Base-by-base conservation (phyloP, 108 stramenopile species). In the Discostella stelligeroides region DNA sequence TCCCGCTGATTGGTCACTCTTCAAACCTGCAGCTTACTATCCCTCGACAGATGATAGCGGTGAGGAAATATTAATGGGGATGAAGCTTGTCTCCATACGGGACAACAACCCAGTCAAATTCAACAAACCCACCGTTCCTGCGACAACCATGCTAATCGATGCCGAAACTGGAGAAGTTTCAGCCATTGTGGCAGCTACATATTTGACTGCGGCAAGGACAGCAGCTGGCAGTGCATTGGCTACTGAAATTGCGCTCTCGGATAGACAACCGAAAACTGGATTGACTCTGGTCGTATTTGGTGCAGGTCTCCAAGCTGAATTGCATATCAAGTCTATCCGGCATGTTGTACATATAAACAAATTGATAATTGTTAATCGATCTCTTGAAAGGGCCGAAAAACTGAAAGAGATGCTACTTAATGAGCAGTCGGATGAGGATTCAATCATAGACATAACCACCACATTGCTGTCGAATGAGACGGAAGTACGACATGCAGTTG, bases 1-100 rank as follows among this genome's bases (percentile, higher is more conserved):
- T 7, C 57, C 84, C 13, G 56, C 72, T 15, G 92, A 92, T 77
- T 89, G 86, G 88, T 84, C 88, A 14, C 74, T 92, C 1, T 88
- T 92, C 76, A 92, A 92, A 79, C 92, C 92, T 43, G 92, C 92
- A 30, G 84, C 86, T 10, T 84, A 78, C 61, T 85, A 85, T 51
- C 63, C 70, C 5, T 41, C 61, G 17, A 23, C 15, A 8, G 57
- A 30, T 0, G 21, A 42, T 9, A 12, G 10, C 17, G 62, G 72
- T 37, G 48, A 63, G 47, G 41, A 64, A 17, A 49, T 70, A 21
- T 42, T 63, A 11, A 90, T 90, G 87, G 92, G 92, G 8, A 72
- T 90, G 72, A 93, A 93, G 57, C 30, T 93, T 7, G 85, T 90
- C 2, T 79, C 83, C 0, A 63, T 87, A 12, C 80, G 92, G 34